Percentiles rank a stretch among this genome's conserved stretches.
These are phyloP conservation scores for Fremontodendron californicum DNA, from an alignment of 345 rosid species.

Conservation along the genomic window DNA sequence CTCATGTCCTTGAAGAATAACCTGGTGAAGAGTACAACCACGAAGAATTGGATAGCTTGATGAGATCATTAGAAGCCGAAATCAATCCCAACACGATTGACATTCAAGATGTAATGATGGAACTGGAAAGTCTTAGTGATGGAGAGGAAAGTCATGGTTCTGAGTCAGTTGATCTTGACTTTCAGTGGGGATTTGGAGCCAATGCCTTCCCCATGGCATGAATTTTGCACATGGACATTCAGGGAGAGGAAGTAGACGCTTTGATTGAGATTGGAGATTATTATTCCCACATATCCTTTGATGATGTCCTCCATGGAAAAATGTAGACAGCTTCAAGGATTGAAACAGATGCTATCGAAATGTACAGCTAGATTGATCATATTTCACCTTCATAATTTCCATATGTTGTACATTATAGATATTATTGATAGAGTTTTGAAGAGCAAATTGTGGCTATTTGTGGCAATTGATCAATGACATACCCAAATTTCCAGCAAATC, in stretches of 20 bases:
- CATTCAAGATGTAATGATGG: neutral
- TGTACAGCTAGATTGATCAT: no score
- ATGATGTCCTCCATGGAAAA: neutral
- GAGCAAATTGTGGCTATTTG: neutral
- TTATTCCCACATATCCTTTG: neutral
- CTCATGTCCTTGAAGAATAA: no score
- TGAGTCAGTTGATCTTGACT: slow-evolving; percentile 9
- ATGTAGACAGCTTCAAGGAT: neutral
- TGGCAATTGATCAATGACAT: neutral
- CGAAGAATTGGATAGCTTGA: no score
- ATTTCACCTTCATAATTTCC: no score
- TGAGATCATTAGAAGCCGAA: slow-evolving; percentile 51
- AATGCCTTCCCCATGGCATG: neutral
- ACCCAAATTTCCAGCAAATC: no score
- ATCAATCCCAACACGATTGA: slow-evolving; percentile 26
- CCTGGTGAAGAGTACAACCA: slow-evolving; percentile 37
- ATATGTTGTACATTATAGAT: neutral
- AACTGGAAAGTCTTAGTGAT: no score
- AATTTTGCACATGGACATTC: neutral
- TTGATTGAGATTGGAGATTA: neutral
- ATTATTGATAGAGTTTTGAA: neutral
- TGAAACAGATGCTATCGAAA: no score
- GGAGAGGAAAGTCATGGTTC: no score
- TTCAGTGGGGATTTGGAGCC: slow-evolving; percentile 18
- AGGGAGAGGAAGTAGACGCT: neutral